These are phyloP conservation scores for Aurifilum marmelostoma DNA, from an alignment of 2,329 filamentous ascomycete species.

Conservation along the genomic window DNA sequence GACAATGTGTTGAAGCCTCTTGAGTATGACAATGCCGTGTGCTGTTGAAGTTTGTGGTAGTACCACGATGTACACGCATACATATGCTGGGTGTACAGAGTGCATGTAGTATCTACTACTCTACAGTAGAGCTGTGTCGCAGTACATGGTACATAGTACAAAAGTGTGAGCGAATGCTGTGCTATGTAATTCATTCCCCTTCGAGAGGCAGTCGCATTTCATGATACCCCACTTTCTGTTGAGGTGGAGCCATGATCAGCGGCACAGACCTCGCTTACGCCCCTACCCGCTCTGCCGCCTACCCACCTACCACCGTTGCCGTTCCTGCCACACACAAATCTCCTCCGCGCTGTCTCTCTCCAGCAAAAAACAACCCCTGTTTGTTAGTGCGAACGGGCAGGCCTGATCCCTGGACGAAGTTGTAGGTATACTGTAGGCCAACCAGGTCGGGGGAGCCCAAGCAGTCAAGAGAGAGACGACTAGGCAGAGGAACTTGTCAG, in stretches of 20 bases:
- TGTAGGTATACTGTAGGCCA: background rate
- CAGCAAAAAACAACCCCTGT: background rate
- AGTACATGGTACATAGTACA: background rate
- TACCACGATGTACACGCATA: background rate
- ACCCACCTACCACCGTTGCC: background rate
- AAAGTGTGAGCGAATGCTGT: too few relatives aligned
- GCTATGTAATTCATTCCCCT: too few relatives aligned
- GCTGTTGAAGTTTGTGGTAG: background rate
- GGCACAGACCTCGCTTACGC: conserved; percentile 22
- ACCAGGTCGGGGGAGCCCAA: too few relatives aligned
- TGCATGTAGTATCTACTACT: background rate
- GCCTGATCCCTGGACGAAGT: conserved; percentile 19
- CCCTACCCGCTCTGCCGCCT: conserved; percentile 11
- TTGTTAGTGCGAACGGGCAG: background rate
- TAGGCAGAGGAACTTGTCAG: background rate
- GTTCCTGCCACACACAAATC: background rate
- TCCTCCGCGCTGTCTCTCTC: background rate
- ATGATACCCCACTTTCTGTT: background rate
- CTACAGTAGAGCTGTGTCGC: too few relatives aligned
- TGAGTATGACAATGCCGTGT: background rate
- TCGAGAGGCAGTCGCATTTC: background rate
- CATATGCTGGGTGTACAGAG: too few relatives aligned
- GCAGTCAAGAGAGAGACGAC: too few relatives aligned
- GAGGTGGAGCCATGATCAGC: conserved; percentile 12
- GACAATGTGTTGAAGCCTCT: background rate